These are phyloP conservation scores for Picochlorum sp. DNA, from an alignment of 139 green algal species.

Conservation along the genomic window DNA sequence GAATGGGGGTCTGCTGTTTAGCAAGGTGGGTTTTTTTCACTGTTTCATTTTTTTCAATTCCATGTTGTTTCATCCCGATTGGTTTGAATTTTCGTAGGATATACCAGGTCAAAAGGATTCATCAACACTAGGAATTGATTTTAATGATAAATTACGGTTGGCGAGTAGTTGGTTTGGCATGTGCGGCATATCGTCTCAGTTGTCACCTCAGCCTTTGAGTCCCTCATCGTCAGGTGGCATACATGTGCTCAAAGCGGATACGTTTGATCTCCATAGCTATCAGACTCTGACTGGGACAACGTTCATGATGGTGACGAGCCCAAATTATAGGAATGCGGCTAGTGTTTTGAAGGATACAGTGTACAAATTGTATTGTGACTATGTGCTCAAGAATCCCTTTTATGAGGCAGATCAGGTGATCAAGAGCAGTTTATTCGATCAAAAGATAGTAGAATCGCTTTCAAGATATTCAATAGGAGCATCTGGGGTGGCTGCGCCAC, in stretches of 20 bases:
- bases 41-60: background rate
- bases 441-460: constrained; percentile 14
- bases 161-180: constrained; percentile 39
- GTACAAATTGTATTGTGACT: constrained; percentile 49
- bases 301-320: constrained; percentile 72
- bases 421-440: constrained; percentile 54
- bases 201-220: constrained; percentile 57
- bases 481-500: no score
- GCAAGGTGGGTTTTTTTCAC: constrained; percentile 15
- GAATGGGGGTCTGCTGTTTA: constrained; percentile 32
- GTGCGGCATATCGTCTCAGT: constrained; percentile 67
- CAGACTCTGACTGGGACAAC: constrained; percentile 78
- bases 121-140: constrained; percentile 15
- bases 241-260: constrained; percentile 81
- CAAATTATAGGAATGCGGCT: constrained; percentile 51
- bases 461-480: background rate
- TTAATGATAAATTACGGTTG: constrained; percentile 37
- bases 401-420: constrained; percentile 56
- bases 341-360: constrained; percentile 47
- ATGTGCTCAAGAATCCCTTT: constrained; percentile 55
- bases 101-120: no score
- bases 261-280: constrained; percentile 85
- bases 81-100: no score
- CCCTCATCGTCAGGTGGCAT: constrained; percentile 62
- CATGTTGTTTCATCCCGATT: background rate